phyloP scores from a whole-genome alignment of 2,329 filamentous ascomycete genomes.

The Aspergillus quadricinctus region DNA sequence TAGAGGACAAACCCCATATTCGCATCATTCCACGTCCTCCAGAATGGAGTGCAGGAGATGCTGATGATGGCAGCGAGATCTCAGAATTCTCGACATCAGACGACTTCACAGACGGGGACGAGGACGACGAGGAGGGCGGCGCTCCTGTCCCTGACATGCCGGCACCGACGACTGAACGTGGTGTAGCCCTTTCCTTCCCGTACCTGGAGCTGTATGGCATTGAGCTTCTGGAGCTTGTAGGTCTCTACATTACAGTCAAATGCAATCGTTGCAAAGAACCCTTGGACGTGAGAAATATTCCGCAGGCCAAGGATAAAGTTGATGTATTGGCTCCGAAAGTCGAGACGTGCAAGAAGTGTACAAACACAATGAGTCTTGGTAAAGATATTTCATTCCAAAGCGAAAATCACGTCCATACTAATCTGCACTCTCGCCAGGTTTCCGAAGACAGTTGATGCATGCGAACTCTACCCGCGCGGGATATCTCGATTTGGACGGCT shows the following conservation, averaged over 20 bases:
- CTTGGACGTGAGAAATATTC: slow-evolving; percentile 65
- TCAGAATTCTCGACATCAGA: slow-evolving; percentile 45
- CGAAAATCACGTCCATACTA: neutral
- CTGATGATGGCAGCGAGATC: slow-evolving; percentile 32
- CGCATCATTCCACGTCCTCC: slow-evolving; percentile 70
- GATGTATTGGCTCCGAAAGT: slow-evolving; percentile 38
- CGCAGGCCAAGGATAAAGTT: slow-evolving; percentile 46
- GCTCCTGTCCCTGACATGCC: slow-evolving; percentile 30
- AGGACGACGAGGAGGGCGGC: slow-evolving; percentile 38
- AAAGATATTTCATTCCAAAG: neutral
- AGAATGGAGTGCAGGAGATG: slow-evolving; percentile 58
- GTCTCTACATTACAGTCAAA: slow-evolving; percentile 67
- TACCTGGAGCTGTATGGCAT: slow-evolving; percentile 71
- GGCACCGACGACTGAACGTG: slow-evolving; percentile 53
- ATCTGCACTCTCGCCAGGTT: slow-evolving; percentile 36
- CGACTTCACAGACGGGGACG: slow-evolving; percentile 40
- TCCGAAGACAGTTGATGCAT: slow-evolving; percentile 68
- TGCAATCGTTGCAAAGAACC: slow-evolving; percentile 73
- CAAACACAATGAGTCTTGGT: slow-evolving; percentile 47
- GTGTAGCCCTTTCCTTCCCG: slow-evolving; percentile 75
- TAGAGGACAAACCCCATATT: slow-evolving; percentile 59
- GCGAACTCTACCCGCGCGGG: slow-evolving; percentile 69
- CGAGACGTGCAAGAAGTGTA: slow-evolving; percentile 54
- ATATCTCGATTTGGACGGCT: slow-evolving; percentile 72
- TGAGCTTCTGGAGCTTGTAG: slow-evolving; percentile 66